A percentile compares a stretch with the other conserved stretches of the same genome.
Evolutionary conservation across 495 filamentous ascomycete species (phyloP).

Genomic region (Hapsidospora chrysogenum): DNA sequence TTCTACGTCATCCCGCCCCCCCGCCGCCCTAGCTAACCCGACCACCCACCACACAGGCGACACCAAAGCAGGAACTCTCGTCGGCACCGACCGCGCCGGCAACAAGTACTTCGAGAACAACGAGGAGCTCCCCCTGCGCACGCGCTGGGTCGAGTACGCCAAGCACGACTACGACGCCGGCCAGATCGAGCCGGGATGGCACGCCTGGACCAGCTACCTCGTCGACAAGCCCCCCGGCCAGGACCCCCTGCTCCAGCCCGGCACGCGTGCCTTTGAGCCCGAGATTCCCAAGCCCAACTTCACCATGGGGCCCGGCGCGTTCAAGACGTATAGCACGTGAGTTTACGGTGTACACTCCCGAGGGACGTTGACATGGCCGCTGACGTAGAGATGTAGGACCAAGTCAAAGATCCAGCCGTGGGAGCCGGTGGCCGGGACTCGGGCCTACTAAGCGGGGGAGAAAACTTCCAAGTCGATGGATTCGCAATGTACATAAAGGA

Average conservation of each 20-base stretch:
- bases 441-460: no score
- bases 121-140: constrained; percentile 88
- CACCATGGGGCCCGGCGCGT: constrained; percentile 61
- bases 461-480: no score
- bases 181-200: constrained; percentile 95
- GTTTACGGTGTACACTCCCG: constrained; percentile 17
- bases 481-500: neutral
- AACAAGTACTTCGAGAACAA: constrained; percentile 97
- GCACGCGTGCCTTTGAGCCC: constrained; percentile 55
- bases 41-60: constrained; percentile 43
- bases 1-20: no score
- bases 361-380: neutral
- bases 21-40: neutral
- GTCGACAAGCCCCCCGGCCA: constrained; percentile 70
- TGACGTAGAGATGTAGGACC: constrained; percentile 9
- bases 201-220: constrained; percentile 90
- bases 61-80: constrained; percentile 82
- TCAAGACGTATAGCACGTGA: constrained; percentile 87
- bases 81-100: constrained; percentile 76
- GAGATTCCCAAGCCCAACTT: constrained; percentile 53
- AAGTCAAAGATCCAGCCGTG: constrained; percentile 23
- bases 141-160: constrained; percentile 96
- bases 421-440: constrained; percentile 19
- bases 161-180: constrained; percentile 66
- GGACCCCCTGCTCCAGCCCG: constrained; percentile 53